Conservation (phyloP, 257 asterid genomes). For the Mitragyna speciosa region DNA sequence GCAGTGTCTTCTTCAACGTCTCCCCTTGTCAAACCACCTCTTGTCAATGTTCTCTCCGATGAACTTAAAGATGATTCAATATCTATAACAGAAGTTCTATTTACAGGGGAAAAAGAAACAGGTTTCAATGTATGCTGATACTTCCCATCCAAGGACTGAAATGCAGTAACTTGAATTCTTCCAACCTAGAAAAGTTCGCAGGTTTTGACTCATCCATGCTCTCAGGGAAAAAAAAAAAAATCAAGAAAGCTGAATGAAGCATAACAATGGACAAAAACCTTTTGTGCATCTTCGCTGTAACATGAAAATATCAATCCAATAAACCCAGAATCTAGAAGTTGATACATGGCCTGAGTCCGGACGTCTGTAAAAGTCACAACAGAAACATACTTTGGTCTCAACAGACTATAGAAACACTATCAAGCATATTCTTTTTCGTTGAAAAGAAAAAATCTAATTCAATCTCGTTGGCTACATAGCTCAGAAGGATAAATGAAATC, state of each 20-base stretch:
- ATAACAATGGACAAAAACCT: conserved; percentile 46
- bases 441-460: too few relatives aligned
- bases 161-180: conserved; percentile 91
- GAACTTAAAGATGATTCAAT: conserved; percentile 67
- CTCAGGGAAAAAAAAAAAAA: conserved; percentile 32
- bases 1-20: conserved; percentile 68
- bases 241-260: conserved; percentile 1
- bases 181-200: conserved; percentile 64
- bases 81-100: conserved; percentile 55
- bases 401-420: neutral
- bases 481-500: neutral
- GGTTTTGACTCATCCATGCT: conserved; percentile 15
- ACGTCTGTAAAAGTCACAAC: conserved; percentile 64
- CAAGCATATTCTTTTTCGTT: neutral
- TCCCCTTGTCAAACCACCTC: conserved; percentile 46
- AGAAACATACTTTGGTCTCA: conserved; percentile 1
- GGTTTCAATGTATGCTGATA: conserved; percentile 64
- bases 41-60: conserved; percentile 47
- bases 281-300: conserved; percentile 97
- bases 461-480: neutral
- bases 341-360: conserved; percentile 98
- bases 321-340: conserved; percentile 96
- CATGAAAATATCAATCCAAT: conserved; percentile 97
- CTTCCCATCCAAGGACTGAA: conserved; percentile 97
- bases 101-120: conserved; percentile 56